Conservation (phyloP, 371 early-diverging fungal species). For the Catenaria anguillulae region DNA sequence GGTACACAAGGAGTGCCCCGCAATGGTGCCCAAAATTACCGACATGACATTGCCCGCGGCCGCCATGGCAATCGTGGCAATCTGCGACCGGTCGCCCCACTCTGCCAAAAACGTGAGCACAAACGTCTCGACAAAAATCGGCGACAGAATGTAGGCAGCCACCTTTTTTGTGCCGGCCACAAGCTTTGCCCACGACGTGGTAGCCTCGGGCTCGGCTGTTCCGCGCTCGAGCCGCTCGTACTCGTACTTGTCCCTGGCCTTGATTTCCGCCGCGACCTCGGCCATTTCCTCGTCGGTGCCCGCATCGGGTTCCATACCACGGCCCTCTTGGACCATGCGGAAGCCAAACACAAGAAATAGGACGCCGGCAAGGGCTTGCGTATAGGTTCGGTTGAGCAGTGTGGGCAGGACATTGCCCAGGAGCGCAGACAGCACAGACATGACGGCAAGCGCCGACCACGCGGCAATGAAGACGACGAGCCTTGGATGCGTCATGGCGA, state of each 20-base stretch:
- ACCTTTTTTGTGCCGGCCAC: slow-evolving; percentile 3
- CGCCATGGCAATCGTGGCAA: slow-evolving; percentile 83
- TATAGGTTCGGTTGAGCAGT: slow-evolving; percentile 65
- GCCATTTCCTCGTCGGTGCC: slow-evolving; percentile 62
- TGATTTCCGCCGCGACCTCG: slow-evolving; percentile 72
- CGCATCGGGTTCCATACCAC: slow-evolving; percentile 73
- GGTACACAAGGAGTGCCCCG: slow-evolving; percentile 83
- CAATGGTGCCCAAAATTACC: slow-evolving; percentile 72
- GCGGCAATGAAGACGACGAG: slow-evolving; percentile 74
- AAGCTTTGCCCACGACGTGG: slow-evolving; percentile 18
- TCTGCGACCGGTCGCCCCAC: slow-evolving; percentile 94
- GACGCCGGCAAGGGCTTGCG: slow-evolving; percentile 61
- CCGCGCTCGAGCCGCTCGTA: neutral
- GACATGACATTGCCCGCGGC: slow-evolving; percentile 72
- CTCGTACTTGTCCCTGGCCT: slow-evolving; percentile 42
- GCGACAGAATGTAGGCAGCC: slow-evolving; percentile 46
- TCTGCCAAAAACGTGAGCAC: slow-evolving; percentile 89
- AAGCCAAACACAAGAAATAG: slow-evolving; percentile 84
- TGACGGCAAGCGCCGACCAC: slow-evolving; percentile 66
- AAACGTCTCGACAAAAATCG: slow-evolving; percentile 87
- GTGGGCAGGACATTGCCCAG: slow-evolving; percentile 78
- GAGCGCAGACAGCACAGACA: slow-evolving; percentile 85
- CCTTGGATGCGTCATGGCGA: slow-evolving; percentile 88
- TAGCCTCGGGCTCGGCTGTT: neutral
- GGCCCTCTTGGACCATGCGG: slow-evolving; percentile 71